A percentile compares a stretch with the other conserved stretches of the same genome.
Conservation (phyloP, 2,329 filamentous ascomycete genomes). For the Diaporthe helianthi region DNA sequence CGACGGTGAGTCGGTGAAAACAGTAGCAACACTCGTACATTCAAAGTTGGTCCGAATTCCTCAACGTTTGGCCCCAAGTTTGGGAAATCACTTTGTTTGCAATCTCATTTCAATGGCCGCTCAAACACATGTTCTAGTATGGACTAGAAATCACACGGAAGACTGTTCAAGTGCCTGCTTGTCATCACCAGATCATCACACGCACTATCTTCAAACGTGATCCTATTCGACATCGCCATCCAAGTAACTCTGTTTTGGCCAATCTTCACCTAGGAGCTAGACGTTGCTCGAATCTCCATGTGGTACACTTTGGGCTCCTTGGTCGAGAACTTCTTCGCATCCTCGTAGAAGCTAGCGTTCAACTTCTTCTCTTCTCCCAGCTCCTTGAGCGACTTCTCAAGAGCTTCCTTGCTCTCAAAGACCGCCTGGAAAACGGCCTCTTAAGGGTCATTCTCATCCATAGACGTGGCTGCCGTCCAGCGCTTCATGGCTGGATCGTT, state of each 20-base stretch:
- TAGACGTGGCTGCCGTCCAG: constrained; percentile 8
- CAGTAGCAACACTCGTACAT: neutral
- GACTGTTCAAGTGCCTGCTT: no score
- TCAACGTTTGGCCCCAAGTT: constrained; percentile 1
- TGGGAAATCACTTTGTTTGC: neutral
- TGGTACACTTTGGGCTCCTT: constrained; percentile 15
- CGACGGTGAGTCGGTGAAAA: no score
- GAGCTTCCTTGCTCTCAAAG: constrained; percentile 22
- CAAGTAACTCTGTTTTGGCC: neutral
- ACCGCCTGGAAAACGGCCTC: constrained; percentile 23
- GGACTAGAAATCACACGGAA: neutral
- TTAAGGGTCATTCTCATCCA: constrained; percentile 9
- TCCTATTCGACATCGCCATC: neutral
- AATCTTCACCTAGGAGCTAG: neutral
- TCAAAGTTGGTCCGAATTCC: neutral
- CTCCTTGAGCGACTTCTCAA: constrained; percentile 16
- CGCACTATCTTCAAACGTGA: neutral
- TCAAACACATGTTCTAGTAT: neutral
- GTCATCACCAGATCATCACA: neutral
- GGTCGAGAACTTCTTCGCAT: constrained; percentile 18
- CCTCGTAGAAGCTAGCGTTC: constrained; percentile 5
- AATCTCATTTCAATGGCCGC: neutral
- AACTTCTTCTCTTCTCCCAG: constrained; percentile 18
- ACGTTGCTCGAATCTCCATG: constrained; percentile 17
- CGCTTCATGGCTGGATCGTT: constrained; percentile 12